phyloP scores from a whole-genome alignment of 2,329 filamentous ascomycete species.

The Fusarium ramigenum region DNA sequence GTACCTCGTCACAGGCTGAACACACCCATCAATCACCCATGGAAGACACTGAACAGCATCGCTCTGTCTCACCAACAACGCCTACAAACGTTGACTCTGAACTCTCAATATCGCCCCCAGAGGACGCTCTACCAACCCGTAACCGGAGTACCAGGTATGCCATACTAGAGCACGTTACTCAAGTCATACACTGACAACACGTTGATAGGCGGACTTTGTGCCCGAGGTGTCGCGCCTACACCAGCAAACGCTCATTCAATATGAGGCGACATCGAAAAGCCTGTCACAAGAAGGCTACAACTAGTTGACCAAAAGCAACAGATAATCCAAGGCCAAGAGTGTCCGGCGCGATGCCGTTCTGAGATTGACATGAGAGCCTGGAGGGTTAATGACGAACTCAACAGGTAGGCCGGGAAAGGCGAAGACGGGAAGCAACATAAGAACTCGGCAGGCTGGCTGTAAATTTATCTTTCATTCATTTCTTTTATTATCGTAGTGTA shows the following conservation, averaged over 20 bases:
- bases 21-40: rapidly evolving
- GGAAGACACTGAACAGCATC: not conserved
- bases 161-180: no score
- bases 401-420: not conserved
- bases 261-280: rapidly evolving
- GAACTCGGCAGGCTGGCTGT: rapidly evolving
- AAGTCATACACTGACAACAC: no score
- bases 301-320: rapidly evolving
- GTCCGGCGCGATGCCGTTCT: rapidly evolving
- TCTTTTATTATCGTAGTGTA: no score
- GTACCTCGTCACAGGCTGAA: rapidly evolving
- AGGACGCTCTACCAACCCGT: no score
- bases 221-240: rapidly evolving
- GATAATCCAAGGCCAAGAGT: rapidly evolving
- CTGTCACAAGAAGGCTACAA: rapidly evolving
- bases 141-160: no score
- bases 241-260: not conserved
- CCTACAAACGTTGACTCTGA: rapidly evolving
- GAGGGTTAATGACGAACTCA: rapidly evolving
- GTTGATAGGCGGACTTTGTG: rapidly evolving
- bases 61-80: not conserved
- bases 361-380: rapidly evolving
- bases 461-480: no score
- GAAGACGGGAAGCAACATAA: not conserved
- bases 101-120: no score